These are phyloP conservation scores for Chytridiales sp. DNA, from an alignment of 371 early-diverging fungal species.

Conservation along the genomic window DNA sequence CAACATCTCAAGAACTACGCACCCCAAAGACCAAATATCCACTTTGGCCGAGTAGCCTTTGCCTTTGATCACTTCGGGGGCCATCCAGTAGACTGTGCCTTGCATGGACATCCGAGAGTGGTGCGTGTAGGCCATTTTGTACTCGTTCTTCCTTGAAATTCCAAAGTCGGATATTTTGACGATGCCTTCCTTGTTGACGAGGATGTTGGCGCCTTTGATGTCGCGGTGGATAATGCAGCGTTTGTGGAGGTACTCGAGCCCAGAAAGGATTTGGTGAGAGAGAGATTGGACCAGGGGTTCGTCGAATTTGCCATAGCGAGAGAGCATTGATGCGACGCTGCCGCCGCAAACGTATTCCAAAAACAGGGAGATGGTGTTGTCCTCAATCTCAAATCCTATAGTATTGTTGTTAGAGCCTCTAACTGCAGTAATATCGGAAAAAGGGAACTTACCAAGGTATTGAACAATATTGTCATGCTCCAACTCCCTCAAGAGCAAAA, in stretches of 20 bases:
- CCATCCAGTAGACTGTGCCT: conserved; percentile 49
- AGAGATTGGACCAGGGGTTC: conserved; percentile 81
- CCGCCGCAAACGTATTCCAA: conserved; percentile 97
- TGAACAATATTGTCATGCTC: conserved; percentile 93
- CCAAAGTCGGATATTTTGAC: conserved; percentile 99
- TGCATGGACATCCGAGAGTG: conserved; percentile 28
- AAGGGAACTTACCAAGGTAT: conserved; percentile 67
- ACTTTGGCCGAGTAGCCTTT: conserved; percentile 41
- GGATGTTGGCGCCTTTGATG: conserved; percentile 50
- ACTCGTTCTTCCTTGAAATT: conserved; percentile 87
- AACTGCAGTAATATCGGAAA: background rate
- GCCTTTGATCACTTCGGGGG: conserved; percentile 37
- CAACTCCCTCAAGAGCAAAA: conserved; percentile 81
- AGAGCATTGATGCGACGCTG: conserved; percentile 80
- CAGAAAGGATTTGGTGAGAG: conserved; percentile 86
- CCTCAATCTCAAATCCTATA: conserved; percentile 65
- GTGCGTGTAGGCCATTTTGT: conserved; percentile 24
- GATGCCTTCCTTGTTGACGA: conserved; percentile 84
- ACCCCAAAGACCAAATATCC: conserved; percentile 38
- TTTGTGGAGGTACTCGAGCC: conserved; percentile 90
- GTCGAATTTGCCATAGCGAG: conserved; percentile 82
- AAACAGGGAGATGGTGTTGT: conserved; percentile 82
- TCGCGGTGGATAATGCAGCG: conserved; percentile 92
- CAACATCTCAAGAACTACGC: conserved; percentile 36
- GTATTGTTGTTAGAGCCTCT: no score